These are phyloP conservation scores for Rhodamnia argentea DNA, from an alignment of 345 rosid species.

Conservation along the genomic window DNA sequence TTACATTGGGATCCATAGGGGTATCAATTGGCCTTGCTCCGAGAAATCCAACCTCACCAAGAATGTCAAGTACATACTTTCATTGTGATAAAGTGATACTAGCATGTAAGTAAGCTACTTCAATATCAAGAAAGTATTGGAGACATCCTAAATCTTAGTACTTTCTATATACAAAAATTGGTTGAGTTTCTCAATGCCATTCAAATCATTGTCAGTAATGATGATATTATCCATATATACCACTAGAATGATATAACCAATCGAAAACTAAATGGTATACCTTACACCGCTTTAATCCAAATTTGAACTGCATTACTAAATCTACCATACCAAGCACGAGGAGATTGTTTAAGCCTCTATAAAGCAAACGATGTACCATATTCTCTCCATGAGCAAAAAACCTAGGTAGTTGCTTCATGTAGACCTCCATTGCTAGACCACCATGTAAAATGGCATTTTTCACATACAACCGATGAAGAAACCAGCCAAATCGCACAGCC, in stretches of 20 bases:
- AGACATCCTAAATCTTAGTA: not conserved
- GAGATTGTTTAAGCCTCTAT: not conserved
- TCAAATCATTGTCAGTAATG: not conserved
- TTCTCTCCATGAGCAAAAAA: not conserved
- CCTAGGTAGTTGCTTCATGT: not conserved
- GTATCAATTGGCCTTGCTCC: not conserved
- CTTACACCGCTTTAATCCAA: not conserved
- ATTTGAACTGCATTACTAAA: not conserved
- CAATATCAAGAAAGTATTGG: not conserved
- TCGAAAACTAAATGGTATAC: not conserved
- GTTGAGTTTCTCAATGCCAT: not conserved
- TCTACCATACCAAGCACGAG: not conserved
- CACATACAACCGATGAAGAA: not conserved
- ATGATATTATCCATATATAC: not conserved
- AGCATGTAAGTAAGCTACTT: not conserved
- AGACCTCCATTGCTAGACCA: not conserved
- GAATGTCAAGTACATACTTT: not conserved
- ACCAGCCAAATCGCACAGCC: too few species aligned
- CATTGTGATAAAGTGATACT: accelerated
- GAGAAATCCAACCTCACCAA: not conserved
- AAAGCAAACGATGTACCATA: not conserved
- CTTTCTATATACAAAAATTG: not conserved
- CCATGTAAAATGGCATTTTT: not conserved
- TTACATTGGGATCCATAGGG: not conserved
- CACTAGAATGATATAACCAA: accelerated